Base-by-base conservation (phyloP, 169 alveolate species). In the Babesia bovis region DNA sequence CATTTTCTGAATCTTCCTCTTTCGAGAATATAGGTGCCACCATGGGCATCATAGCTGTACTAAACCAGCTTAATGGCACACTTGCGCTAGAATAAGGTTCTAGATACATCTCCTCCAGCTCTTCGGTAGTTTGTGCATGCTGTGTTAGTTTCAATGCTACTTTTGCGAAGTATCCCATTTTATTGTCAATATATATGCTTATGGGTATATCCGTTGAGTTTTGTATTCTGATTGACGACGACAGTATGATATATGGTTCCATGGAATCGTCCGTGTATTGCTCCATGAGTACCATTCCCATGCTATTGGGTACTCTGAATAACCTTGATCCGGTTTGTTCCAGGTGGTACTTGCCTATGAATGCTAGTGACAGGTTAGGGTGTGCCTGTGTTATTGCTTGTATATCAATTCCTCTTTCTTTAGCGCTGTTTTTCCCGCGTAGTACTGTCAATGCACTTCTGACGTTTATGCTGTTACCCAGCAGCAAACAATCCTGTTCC, bases 391-490 rank as follows among this genome's bases (percentile, higher is more conserved):
- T 26, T 3, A 67, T 52, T 7, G 41, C 78, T 1, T 52, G 40
- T 6, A 53, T 32, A 25, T 26, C 50, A 17, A 36, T 6, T 53
- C 44, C 68, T 7, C 41, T 12, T 23, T 33, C 55, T 4, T 38
- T 10, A 15, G 57, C 21, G 35, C 1, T 28, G 23, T 35, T 28
- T n/a, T 53, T n/a, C 2, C 68, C 78, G 13, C 26, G 13, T 12
- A 67, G 3, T 33, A 67, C 35, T 10, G 13, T 4, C 10, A 67
- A 47, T 44, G 61, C 21, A 57, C 67, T 58, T 35, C 50, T 78
- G 26, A 78, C 87, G 35, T 78, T 78, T 44, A 56, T 59, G 38
- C 82, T 78, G 60, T 78, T 78, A 13, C 87, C 87, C 19, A 52
- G 68, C 21, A 78, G 61, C 58, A 78, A 40, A 32, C 53, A 57